phyloP scores from a whole-genome alignment of 2,329 filamentous ascomycete species.

The Sporothrix protearum region DNA sequence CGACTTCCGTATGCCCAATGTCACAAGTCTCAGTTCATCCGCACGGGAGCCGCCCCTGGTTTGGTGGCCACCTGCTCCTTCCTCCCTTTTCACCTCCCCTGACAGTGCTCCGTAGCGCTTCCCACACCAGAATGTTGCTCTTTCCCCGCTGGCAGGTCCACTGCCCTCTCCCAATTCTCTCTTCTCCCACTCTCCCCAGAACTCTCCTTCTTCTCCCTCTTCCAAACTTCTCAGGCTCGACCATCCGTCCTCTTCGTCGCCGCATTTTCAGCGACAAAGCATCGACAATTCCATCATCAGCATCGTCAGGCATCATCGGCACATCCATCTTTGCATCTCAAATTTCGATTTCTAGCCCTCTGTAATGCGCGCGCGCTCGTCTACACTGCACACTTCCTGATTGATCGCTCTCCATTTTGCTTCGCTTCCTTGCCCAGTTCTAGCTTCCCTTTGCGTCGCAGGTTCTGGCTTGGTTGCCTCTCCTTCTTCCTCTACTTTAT shows the following conservation, averaged over 20 bases:
- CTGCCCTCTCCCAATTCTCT: not conserved
- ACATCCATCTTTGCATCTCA: not conserved
- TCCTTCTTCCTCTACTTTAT: not conserved
- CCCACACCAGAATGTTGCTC: not conserved
- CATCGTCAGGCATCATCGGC: not conserved
- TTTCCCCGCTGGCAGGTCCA: not conserved
- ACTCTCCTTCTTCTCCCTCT: not conserved
- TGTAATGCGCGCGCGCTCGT: slow-evolving; percentile 5
- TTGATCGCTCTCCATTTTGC: not conserved
- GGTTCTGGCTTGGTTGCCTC: not conserved
- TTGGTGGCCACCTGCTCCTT: not conserved
- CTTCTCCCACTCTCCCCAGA: not conserved
- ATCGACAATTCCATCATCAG: not conserved
- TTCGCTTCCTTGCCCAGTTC: not conserved
- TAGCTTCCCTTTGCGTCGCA: not conserved
- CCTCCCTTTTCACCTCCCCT: not conserved
- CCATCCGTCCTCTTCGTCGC: not conserved
- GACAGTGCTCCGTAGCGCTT: not conserved
- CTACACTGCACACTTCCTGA: not conserved
- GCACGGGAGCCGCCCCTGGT: not conserved
- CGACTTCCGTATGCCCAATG: slow-evolving; percentile 1
- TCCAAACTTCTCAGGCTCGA: not conserved
- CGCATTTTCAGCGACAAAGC: not conserved
- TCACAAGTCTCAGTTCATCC: not conserved
- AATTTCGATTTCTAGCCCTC: not conserved